phyloP scores from a whole-genome alignment of 192 early-diverging fungal genomes.

The Obelidium mucronatum region DNA sequence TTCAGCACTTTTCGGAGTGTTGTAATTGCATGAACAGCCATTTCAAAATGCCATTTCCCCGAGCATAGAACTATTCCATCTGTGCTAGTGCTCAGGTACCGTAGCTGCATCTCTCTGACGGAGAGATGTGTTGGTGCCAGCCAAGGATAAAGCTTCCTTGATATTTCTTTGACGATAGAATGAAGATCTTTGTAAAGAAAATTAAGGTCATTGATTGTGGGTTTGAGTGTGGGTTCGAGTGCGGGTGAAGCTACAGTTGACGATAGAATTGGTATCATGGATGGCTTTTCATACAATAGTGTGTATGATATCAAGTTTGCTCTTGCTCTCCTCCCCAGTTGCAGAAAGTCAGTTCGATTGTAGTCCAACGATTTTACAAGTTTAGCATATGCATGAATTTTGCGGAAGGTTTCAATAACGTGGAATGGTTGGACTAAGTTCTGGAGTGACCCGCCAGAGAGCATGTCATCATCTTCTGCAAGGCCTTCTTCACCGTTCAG shows the following conservation, averaged over 20 bases:
- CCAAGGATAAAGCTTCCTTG: constrained; percentile 27
- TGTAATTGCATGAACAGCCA: constrained; percentile 17
- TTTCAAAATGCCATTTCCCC: constrained; percentile 33
- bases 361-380: neutral
- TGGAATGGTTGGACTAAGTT: neutral
- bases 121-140: neutral
- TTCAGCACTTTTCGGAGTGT: constrained; percentile 42
- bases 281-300: constrained; percentile 9
- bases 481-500: constrained; percentile 30
- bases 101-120: neutral
- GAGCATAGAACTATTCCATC: constrained; percentile 10
- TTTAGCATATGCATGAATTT: neutral
- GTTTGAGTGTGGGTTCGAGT: neutral
- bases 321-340: constrained; percentile 23
- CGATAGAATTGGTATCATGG: constrained; percentile 1
- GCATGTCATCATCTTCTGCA: neutral
- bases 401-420: neutral
- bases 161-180: neutral
- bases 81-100: neutral
- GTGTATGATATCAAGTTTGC: constrained; percentile 13
- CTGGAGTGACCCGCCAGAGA: constrained; percentile 27
- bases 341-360: constrained; percentile 36
- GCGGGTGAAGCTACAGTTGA: too few species aligned
- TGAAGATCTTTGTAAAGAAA: neutral
- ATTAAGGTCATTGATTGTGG: neutral